phyloP scores from a whole-genome alignment of 192 early-diverging fungal species.

The Backusella westeae region DNA sequence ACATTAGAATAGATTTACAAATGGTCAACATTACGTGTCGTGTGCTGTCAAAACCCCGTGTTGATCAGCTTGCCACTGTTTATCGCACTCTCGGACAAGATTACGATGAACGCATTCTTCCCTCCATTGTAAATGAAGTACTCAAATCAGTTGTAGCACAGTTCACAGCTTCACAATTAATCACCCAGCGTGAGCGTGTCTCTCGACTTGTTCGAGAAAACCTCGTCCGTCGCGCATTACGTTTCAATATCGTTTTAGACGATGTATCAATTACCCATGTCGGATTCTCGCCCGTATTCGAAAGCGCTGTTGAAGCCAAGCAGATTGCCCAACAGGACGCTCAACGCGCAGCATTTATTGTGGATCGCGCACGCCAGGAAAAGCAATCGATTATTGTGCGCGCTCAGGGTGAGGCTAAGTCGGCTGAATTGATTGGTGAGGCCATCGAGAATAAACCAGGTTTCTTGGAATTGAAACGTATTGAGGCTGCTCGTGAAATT shows the following conservation, averaged over 20 bases:
- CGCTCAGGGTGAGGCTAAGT: conserved; percentile 94
- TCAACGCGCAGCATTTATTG: conserved; percentile 92
- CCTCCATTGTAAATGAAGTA: conserved; percentile 98
- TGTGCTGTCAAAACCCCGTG: conserved; percentile 90
- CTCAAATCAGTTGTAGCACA: conserved; percentile 97
- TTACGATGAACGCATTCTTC: conserved; percentile 96
- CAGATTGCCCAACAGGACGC: conserved; percentile 99
- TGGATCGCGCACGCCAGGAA: conserved; percentile 93
- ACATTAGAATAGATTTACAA: conserved; percentile 76
- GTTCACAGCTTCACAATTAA: conserved; percentile 98
- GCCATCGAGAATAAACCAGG: conserved; percentile 98
- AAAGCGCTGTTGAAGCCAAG: conserved; percentile 94
- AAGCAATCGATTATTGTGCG: conserved; percentile 97
- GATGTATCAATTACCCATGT: conserved; percentile 99
- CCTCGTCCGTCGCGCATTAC: conserved; percentile 69
- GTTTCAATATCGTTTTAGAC: conserved; percentile 92
- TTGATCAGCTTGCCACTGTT: conserved; percentile 72
- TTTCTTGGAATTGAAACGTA: conserved; percentile 88
- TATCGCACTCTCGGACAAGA: conserved; percentile 90
- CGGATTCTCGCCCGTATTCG: conserved; percentile 93
- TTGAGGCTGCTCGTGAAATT: conserved; percentile 96
- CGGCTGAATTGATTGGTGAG: conserved; percentile 93
- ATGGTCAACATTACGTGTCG: conserved; percentile 99
- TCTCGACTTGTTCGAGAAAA: conserved; percentile 89
- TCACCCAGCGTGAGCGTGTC: conserved; percentile 93